phyloP scores from a whole-genome alignment of 2,329 filamentous ascomycete species.

The Aphanocladium album region DNA sequence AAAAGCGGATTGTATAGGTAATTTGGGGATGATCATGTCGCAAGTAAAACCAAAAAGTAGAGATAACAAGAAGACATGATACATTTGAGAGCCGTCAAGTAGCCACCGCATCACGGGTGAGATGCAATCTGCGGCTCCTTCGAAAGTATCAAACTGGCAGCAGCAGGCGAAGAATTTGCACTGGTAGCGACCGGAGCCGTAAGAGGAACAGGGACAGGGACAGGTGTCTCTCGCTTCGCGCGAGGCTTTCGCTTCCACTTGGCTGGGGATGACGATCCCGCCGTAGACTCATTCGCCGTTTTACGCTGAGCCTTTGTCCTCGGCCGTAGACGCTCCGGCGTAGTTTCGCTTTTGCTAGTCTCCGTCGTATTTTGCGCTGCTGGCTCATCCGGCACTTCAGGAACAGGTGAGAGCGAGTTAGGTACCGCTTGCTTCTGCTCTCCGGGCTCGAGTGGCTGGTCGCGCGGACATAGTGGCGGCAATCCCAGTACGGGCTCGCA shows the following conservation, averaged over 20 bases:
- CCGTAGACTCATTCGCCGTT: neutral
- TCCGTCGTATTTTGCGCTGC: neutral
- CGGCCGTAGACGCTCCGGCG: neutral
- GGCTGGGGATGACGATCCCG: neutral
- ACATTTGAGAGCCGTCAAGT: neutral
- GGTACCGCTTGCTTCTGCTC: neutral
- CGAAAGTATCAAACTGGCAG: neutral
- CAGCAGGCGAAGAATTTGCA: neutral
- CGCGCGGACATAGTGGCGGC: constrained; percentile 10
- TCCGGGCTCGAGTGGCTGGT: neutral
- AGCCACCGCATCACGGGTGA: neutral
- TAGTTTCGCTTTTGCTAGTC: neutral
- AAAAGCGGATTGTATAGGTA: neutral
- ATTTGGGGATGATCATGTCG: neutral
- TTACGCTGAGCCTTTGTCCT: constrained; percentile 1
- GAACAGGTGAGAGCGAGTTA: neutral
- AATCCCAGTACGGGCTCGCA: constrained; percentile 4
- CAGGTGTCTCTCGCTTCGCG: neutral
- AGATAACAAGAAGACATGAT: no score
- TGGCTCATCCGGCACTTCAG: neutral
- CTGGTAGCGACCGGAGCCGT: neutral
- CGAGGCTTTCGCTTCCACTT: neutral
- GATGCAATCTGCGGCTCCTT: neutral
- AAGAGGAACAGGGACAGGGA: neutral
- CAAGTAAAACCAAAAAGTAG: neutral